These are phyloP conservation scores for Xylariaceae sp. DNA, from an alignment of 2,329 filamentous ascomycete species.

Conservation along the genomic window DNA sequence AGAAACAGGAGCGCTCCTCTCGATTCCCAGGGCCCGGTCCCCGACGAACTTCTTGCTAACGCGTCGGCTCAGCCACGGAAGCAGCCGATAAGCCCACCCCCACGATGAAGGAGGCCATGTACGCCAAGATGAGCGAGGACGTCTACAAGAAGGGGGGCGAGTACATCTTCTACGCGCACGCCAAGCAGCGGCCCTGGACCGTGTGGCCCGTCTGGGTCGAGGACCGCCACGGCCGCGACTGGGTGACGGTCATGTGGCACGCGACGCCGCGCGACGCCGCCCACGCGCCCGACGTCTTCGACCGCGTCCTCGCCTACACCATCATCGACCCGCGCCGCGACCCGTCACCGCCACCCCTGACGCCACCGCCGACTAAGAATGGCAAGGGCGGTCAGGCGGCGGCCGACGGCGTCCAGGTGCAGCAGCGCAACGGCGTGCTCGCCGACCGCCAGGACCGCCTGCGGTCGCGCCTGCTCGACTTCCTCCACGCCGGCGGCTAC, in stretches of 20 bases:
- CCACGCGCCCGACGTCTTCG: too few species aligned
- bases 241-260: slow-evolving; percentile 13
- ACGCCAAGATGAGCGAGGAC: slow-evolving; percentile 6
- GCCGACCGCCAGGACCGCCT: slow-evolving; percentile 8
- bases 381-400: too few species aligned
- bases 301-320: slow-evolving; percentile 5
- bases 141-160: neutral
- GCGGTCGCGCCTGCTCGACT: slow-evolving; percentile 2
- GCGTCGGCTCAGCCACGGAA: too few species aligned
- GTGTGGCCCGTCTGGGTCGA: slow-evolving; percentile 23
- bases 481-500: slow-evolving; percentile 8
- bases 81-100: too few species aligned
- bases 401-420: too few species aligned
- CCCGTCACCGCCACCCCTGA: too few species aligned
- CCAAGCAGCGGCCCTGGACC: slow-evolving; percentile 15
- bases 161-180: slow-evolving; percentile 7
- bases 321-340: slow-evolving; percentile 20
- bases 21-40: too few species aligned
- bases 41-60: too few species aligned
- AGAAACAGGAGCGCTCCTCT: too few species aligned
- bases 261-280: too few species aligned
- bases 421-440: slow-evolving; percentile 7
- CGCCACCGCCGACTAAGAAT: too few species aligned
- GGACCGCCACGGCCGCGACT: slow-evolving; percentile 19
- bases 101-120: slow-evolving; percentile 6